Conservation (phyloP, 345 rosid genomes). For the Gossypium turneri region DNA sequence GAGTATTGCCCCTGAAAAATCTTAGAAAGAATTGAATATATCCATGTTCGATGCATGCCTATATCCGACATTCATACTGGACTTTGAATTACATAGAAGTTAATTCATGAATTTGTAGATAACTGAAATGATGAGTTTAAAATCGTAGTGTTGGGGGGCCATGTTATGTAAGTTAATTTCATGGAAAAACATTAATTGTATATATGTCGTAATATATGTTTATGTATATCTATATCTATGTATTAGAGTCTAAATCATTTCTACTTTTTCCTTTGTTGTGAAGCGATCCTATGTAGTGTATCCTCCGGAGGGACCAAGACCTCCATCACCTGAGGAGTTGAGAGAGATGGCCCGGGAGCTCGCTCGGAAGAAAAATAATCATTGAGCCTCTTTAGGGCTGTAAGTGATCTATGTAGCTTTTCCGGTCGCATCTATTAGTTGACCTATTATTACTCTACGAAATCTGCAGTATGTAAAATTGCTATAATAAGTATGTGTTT, state of each 20-base stretch:
- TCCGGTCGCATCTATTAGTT: background rate
- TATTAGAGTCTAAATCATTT: slow-evolving; percentile 8
- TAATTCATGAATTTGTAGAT: background rate
- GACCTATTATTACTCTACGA: background rate
- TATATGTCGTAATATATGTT: background rate
- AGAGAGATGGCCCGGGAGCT: slow-evolving; percentile 69
- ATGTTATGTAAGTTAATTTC: background rate
- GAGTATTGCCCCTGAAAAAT: too few relatives aligned
- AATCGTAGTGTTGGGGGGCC: background rate
- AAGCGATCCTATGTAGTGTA: slow-evolving; percentile 53
- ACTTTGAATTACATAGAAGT: background rate
- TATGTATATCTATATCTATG: background rate
- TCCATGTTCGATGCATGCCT: too few relatives aligned
- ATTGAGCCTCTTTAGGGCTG: slow-evolving; percentile 16
- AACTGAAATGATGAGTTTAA: background rate
- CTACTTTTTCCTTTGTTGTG: slow-evolving; percentile 16
- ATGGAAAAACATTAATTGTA: background rate
- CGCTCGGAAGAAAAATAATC: slow-evolving; percentile 39
- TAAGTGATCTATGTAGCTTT: background rate
- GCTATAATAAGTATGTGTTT: background rate
- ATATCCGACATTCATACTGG: background rate
- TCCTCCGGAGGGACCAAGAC: slow-evolving; percentile 49
- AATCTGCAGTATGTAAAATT: background rate
- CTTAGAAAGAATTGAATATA: too few relatives aligned
- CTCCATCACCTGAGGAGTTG: slow-evolving; percentile 62